Percentiles rank a stretch among this genome's conserved stretches.
These are phyloP conservation scores for Colletotrichum plurivorum DNA, from an alignment of 2,329 filamentous ascomycete species.

Conservation along the genomic window DNA sequence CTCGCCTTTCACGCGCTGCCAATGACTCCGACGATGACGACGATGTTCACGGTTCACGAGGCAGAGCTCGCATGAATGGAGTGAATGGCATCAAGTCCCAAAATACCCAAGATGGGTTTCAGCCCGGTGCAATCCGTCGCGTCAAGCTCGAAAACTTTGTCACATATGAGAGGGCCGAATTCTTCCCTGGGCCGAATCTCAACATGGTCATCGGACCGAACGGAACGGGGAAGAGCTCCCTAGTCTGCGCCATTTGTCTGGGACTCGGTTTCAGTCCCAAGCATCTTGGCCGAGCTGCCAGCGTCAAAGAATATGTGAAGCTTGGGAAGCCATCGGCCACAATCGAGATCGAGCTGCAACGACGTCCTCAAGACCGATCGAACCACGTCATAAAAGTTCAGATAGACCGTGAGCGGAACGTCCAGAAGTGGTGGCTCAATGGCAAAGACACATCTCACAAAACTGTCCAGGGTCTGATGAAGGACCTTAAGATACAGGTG, in stretches of 20 bases:
- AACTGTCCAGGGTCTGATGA: slow-evolving; percentile 76
- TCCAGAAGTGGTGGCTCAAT: slow-evolving; percentile 83
- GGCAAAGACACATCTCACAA: slow-evolving; percentile 74
- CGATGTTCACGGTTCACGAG: background rate
- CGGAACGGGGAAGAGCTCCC: slow-evolving; percentile 95
- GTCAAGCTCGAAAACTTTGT: slow-evolving; percentile 92
- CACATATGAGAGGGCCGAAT: slow-evolving; percentile 93
- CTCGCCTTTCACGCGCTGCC: slow-evolving; percentile 47
- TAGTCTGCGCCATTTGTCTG: slow-evolving; percentile 96
- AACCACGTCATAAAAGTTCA: slow-evolving; percentile 83
- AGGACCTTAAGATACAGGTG: slow-evolving; percentile 88
- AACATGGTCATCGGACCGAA: slow-evolving; percentile 99
- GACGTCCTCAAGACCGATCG: slow-evolving; percentile 66
- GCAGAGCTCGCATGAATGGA: slow-evolving; percentile 30
- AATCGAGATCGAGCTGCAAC: slow-evolving; percentile 92
- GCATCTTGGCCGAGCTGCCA: slow-evolving; percentile 87
- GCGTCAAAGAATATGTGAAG: slow-evolving; percentile 92
- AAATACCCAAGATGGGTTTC: slow-evolving; percentile 56
- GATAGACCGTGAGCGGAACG: slow-evolving; percentile 88
- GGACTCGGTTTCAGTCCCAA: slow-evolving; percentile 88
- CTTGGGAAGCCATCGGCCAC: slow-evolving; percentile 82
- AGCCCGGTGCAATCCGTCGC: slow-evolving; percentile 89
- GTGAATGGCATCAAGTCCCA: slow-evolving; percentile 31
- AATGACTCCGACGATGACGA: slow-evolving; percentile 39
- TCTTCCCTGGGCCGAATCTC: slow-evolving; percentile 89